phyloP scores from a whole-genome alignment of 1,284 basidiomycete species.

The Moniliophthora roreri region DNA sequence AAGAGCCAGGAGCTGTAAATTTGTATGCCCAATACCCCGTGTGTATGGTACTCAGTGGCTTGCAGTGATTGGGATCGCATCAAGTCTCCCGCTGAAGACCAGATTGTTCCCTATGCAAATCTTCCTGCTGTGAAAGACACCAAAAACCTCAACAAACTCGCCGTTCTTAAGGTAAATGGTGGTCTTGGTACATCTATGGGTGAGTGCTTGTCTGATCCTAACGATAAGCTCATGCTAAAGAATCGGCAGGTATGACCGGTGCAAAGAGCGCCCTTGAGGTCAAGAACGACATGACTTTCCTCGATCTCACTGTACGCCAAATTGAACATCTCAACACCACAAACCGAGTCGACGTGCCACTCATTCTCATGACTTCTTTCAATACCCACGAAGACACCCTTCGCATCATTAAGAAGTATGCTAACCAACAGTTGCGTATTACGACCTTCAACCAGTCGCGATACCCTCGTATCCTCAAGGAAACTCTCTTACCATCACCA shows the following conservation, averaged over 20 bases:
- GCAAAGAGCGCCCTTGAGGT: constrained; percentile 92
- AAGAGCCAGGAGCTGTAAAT: constrained; percentile 93
- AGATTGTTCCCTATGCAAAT: constrained; percentile 87
- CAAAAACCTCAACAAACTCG: constrained; percentile 88
- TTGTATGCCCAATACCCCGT: constrained; percentile 13
- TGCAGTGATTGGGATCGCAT: constrained; percentile 96
- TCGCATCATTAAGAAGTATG: constrained; percentile 99
- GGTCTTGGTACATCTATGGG: constrained; percentile 99
- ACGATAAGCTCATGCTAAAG: constrained; percentile 1
- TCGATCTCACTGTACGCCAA: constrained; percentile 95
- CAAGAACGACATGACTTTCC: constrained; percentile 98
- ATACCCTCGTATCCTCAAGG: constrained; percentile 97
- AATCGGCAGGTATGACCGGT: constrained; percentile 77
- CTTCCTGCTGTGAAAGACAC: constrained; percentile 65
- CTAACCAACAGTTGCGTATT: constrained; percentile 95
- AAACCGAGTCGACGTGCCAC: constrained; percentile 82
- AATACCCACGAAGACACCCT: constrained; percentile 98
- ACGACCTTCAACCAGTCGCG: constrained; percentile 98
- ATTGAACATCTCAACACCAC: constrained; percentile 89
- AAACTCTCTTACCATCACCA: constrained; percentile 89
- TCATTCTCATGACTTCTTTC: constrained; percentile 99
- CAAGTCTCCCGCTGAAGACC: constrained; percentile 90
- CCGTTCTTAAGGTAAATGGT: constrained; percentile 99
- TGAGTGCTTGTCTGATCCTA: constrained; percentile 26
- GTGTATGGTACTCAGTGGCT: constrained; percentile 2